A percentile compares a stretch with the other conserved stretches of the same genome.
phyloP scores from a whole-genome alignment of 2,329 filamentous ascomycete genomes.

The Beauveria sp. region DNA sequence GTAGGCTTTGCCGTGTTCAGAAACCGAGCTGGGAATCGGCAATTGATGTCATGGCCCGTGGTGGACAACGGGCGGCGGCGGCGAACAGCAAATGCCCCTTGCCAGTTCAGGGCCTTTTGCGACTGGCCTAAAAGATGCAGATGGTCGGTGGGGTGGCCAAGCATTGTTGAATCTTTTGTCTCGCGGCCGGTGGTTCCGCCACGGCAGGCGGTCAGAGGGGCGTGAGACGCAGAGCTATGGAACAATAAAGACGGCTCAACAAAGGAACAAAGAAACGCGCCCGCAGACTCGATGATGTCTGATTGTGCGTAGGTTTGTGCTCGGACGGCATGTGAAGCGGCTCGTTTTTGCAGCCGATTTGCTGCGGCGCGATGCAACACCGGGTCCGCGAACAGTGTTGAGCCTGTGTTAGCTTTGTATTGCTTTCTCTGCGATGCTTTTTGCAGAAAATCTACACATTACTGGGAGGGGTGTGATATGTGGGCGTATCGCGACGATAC shows the following conservation, averaged over 20 bases:
- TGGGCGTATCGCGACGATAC: neutral
- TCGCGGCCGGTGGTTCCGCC: neutral
- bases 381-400: neutral
- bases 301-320: neutral
- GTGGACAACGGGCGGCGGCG: neutral
- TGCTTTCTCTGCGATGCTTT: neutral
- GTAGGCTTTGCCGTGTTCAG: neutral
- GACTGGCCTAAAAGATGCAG: neutral
- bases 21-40: neutral
- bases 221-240: neutral
- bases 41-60: neutral
- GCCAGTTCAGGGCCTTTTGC: neutral
- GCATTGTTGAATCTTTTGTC: neutral
- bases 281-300: neutral
- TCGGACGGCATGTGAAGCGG: neutral
- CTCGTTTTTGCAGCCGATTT: neutral
- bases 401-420: neutral
- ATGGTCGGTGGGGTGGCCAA: neutral
- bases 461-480: neutral
- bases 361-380: neutral
- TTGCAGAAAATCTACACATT: neutral
- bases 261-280: neutral
- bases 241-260: neutral
- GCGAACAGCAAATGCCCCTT: neutral
- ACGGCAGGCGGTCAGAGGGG: neutral